Conservation (phyloP, 2,329 filamentous ascomycete species). For the Chaetomium sp. region DNA sequence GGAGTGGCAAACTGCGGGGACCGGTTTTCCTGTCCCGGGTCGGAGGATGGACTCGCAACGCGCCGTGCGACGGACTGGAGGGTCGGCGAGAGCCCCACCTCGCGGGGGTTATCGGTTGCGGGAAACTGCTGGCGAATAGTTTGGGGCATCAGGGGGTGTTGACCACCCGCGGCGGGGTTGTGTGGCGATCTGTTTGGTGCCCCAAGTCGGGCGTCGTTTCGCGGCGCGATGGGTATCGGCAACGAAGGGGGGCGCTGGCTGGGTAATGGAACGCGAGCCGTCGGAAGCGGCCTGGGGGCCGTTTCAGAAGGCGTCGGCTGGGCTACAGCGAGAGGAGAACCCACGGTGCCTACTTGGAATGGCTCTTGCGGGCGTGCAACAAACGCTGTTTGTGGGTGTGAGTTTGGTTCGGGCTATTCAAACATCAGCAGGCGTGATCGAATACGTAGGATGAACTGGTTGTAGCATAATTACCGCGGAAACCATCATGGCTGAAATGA, state of each 20-base stretch:
- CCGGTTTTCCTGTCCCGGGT: background rate
- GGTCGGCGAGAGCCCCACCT: background rate
- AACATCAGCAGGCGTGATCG: too few species aligned
- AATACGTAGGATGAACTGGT: too few species aligned
- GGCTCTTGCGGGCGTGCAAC: background rate
- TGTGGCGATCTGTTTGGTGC: background rate
- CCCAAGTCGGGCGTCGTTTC: background rate
- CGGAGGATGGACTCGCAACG: background rate
- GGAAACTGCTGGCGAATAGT: background rate
- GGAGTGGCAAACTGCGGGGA: background rate
- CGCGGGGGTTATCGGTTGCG: background rate
- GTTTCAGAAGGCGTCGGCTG: background rate
- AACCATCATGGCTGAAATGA: conserved; percentile 3
- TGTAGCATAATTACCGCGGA: background rate
- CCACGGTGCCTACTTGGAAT: background rate
- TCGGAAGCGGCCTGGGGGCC: background rate
- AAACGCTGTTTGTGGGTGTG: background rate
- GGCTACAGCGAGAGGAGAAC: background rate
- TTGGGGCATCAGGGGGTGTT: background rate
- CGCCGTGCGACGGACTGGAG: background rate
- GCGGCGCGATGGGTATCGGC: background rate
- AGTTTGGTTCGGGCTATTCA: background rate
- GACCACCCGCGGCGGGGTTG: background rate
- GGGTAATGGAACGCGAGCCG: background rate
- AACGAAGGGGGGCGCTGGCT: background rate